phyloP scores from a whole-genome alignment of 1,284 basidiomycete genomes.

The Uromyces viciae-fabae region DNA sequence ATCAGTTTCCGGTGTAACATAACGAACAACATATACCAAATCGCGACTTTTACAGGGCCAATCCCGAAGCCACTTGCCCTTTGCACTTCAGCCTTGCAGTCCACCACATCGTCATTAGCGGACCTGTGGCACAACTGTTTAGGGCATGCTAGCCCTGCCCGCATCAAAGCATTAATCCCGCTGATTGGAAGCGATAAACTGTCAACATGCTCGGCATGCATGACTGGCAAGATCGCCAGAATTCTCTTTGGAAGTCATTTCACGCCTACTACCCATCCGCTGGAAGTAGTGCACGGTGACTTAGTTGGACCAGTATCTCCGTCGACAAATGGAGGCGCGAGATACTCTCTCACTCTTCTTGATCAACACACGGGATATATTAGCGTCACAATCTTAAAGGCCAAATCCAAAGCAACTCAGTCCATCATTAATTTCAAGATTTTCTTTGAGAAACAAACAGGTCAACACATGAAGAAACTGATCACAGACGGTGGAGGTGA shows the following conservation, averaged over 20 bases:
- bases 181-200: neutral
- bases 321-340: neutral
- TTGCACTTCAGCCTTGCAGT: too few species aligned
- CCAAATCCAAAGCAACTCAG: neutral
- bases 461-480: neutral
- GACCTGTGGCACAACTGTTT: neutral
- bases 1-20: too few species aligned
- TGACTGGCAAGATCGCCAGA: neutral
- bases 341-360: neutral
- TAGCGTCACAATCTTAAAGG: neutral
- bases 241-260: neutral
- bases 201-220: neutral
- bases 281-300: neutral
- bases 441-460: neutral
- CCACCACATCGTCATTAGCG: too few species aligned
- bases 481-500: neutral
- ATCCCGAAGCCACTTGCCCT: too few species aligned
- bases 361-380: neutral
- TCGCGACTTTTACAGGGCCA: too few species aligned
- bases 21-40: too few species aligned
- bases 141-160: neutral
- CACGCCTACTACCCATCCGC: neutral
- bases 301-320: neutral
- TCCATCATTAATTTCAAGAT: neutral
- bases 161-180: neutral